Evolutionary conservation across 192 early-diverging fungal genomes (phyloP).

Genomic region (Borealophlyctis nickersoniae): DNA sequence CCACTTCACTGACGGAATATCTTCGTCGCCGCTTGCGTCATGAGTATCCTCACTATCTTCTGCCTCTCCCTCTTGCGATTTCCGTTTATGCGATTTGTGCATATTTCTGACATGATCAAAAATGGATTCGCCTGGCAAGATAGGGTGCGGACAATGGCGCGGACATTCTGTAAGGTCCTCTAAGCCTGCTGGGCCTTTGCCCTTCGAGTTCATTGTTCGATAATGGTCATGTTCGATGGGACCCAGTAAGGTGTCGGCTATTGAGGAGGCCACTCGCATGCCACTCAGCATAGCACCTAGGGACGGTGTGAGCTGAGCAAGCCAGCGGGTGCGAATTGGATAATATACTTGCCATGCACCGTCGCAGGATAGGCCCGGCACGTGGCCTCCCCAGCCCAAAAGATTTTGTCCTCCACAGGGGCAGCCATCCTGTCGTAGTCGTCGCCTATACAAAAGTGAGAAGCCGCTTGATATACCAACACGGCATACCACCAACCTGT

Average conservation of each 20-base stretch:
- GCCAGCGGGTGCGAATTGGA: too few species aligned
- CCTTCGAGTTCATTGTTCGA: not conserved
- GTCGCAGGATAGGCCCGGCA: conserved; percentile 15
- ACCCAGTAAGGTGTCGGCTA: conserved; percentile 14
- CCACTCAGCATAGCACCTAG: conserved; percentile 20
- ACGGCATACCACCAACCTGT: not conserved
- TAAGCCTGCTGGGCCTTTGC: not conserved
- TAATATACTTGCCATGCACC: too few species aligned
- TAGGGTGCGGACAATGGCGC: not conserved
- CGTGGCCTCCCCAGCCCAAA: conserved; percentile 24
- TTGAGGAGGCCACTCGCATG: conserved; percentile 8
- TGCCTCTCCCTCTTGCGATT: too few species aligned
- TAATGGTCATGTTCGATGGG: not conserved
- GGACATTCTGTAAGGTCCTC: not conserved
- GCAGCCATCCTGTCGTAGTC: not conserved
- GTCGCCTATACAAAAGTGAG: not conserved
- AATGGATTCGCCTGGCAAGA: not conserved
- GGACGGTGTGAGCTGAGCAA: too few species aligned
- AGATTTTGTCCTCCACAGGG: conserved; percentile 2
- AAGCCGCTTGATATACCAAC: not conserved
- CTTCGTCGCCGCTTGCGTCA: too few species aligned
- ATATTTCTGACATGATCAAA: not conserved
- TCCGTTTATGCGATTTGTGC: too few species aligned
- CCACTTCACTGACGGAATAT: too few species aligned
- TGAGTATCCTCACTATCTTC: too few species aligned